Percentiles rank a stretch among this genome's conserved stretches.
Evolutionary conservation across 345 rosid species (phyloP).

Genomic region (Brassica cretica): DNA sequence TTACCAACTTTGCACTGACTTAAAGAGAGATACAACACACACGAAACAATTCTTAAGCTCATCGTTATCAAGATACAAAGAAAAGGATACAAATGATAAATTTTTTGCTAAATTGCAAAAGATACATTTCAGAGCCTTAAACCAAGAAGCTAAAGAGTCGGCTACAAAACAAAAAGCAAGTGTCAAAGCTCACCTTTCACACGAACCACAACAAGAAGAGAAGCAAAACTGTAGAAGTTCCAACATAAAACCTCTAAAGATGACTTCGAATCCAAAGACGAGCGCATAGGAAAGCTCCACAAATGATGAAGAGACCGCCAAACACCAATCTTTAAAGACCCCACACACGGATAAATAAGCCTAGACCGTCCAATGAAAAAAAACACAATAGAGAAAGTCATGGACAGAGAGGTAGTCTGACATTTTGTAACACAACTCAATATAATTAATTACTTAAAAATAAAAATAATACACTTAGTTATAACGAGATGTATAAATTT

Average conservation of each 20-base stretch:
- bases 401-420: neutral
- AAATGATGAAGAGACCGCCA: neutral
- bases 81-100: no score
- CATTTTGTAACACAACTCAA: neutral
- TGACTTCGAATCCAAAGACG: neutral
- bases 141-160: neutral
- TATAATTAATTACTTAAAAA: neutral
- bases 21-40: neutral
- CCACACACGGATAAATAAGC: neutral
- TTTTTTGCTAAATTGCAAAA: neutral
- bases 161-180: neutral
- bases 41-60: neutral
- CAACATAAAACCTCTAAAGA: neutral
- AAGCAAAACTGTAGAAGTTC: neutral
- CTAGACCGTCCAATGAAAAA: neutral
- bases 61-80: neutral
- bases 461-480: neutral
- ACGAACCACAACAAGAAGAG: neutral
- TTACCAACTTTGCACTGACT: no score
- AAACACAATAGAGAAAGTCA: neutral
- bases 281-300: no score
- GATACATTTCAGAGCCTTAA: neutral
- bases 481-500: neutral
- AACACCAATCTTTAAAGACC: neutral
- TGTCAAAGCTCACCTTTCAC: neutral